Evolutionary conservation across 2,329 filamentous ascomycete genomes (phyloP).

Genomic region (Colletotrichum eleusines): DNA sequence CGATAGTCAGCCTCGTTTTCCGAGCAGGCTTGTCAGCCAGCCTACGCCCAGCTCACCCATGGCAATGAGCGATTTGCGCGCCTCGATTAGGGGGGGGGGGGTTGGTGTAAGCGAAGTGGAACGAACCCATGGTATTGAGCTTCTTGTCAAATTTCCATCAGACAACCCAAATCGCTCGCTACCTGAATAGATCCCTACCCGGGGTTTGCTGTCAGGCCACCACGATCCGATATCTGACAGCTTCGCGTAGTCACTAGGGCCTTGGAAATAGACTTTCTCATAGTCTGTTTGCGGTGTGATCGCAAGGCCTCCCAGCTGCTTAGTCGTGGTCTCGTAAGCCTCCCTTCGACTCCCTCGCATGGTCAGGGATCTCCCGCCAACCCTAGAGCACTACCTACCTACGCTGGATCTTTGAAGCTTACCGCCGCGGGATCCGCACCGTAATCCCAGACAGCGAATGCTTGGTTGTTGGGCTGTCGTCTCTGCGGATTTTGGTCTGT

Average conservation of each 20-base stretch:
- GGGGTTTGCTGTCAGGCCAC: neutral
- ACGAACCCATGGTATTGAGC: neutral
- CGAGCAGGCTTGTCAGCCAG: neutral
- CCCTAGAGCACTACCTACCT: neutral
- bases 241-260: neutral
- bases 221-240: neutral
- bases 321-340: neutral
- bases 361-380: neutral
- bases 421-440: neutral
- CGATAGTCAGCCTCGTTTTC: neutral
- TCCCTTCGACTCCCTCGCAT: neutral
- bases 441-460: neutral
- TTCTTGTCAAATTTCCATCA: neutral
- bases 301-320: neutral
- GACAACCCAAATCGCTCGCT: neutral
- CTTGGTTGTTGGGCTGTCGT: neutral
- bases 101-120: neutral
- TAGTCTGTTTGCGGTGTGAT: neutral
- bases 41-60: neutral
- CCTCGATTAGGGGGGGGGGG: neutral
- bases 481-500: neutral
- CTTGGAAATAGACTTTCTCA: neutral
- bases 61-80: neutral
- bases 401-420: neutral
- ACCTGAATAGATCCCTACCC: neutral